Evolutionary conservation across 2,329 filamentous ascomycete genomes (phyloP).

Genomic region (Cladorrhinum sp.): DNA sequence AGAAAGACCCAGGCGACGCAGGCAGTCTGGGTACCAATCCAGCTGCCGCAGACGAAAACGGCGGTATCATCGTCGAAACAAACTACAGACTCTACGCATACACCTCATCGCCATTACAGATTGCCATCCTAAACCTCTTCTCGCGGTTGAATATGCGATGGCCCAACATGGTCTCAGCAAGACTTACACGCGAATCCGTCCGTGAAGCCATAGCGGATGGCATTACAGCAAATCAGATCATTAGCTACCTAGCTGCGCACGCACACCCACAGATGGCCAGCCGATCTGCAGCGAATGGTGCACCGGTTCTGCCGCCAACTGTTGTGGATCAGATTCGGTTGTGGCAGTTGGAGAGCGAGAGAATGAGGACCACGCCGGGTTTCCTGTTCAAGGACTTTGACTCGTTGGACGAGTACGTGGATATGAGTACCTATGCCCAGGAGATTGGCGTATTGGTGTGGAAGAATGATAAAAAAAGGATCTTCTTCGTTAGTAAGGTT

Average conservation of each 20-base stretch:
- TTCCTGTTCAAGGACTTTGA: conserved; percentile 90
- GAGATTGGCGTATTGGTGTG: conserved; percentile 88
- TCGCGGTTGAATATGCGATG: conserved; percentile 84
- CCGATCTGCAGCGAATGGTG: conserved; percentile 53
- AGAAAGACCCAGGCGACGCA: conserved; percentile 40
- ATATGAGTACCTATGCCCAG: conserved; percentile 74
- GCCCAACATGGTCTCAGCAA: conserved; percentile 89
- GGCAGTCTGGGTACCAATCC: conserved; percentile 44
- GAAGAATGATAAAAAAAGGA: conserved; percentile 73
- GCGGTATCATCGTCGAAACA: conserved; percentile 94
- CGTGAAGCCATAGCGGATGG: conserved; percentile 82
- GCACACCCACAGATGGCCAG: conserved; percentile 92
- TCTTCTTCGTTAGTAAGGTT: conserved; percentile 89
- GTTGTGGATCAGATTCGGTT: conserved; percentile 96
- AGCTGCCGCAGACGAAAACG: conserved; percentile 52
- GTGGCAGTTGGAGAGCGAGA: conserved; percentile 96
- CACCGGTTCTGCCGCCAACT: conserved; percentile 82
- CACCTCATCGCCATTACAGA: conserved; percentile 89
- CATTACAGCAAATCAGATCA: conserved; percentile 94
- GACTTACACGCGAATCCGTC: conserved; percentile 84
- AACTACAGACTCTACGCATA: conserved; percentile 98
- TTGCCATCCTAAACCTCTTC: conserved; percentile 89
- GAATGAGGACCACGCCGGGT: conserved; percentile 79
- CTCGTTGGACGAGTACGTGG: conserved; percentile 65
- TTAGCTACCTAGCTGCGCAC: conserved; percentile 86